phyloP scores from a whole-genome alignment of 306 rosid genomes.

The Senna tora region DNA sequence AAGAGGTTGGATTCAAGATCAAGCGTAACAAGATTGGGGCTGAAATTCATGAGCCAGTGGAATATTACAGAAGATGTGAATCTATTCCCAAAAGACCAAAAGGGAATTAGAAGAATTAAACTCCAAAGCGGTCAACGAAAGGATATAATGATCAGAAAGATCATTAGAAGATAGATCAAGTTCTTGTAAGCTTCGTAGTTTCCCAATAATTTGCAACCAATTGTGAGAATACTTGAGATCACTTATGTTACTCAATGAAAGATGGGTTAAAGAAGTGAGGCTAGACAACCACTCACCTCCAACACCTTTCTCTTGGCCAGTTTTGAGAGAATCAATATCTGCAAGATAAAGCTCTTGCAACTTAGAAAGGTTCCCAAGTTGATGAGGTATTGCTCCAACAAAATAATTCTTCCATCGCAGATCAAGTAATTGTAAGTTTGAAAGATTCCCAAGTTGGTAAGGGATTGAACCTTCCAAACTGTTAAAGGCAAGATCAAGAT shows the following conservation, averaged over 20 bases:
- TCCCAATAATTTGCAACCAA: neutral
- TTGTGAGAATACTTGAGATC: constrained; percentile 4
- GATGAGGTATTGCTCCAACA: too few species aligned
- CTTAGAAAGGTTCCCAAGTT: too few species aligned
- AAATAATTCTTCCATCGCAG: too few species aligned
- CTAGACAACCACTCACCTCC: neutral
- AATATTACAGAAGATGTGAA: neutral
- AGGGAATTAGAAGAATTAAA: neutral
- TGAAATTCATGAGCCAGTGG: neutral
- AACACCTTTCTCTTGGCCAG: neutral
- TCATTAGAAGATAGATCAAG: fast-evolving
- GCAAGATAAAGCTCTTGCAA: too few species aligned
- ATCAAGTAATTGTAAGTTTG: too few species aligned
- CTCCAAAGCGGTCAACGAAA: neutral
- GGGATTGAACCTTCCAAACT: neutral
- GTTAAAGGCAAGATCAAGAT: neutral
- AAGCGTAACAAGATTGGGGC: neutral
- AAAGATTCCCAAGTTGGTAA: constrained; percentile 1
- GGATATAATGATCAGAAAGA: neutral
- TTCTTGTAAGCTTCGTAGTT: neutral
- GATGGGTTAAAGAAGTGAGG: constrained; percentile 12
- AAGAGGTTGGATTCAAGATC: neutral
- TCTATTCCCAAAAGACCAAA: neutral
- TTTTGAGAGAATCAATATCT: neutral
- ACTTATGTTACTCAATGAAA: neutral